Conservation (phyloP, 495 filamentous ascomycete genomes). For the Trichoderma orchidacearum region DNA sequence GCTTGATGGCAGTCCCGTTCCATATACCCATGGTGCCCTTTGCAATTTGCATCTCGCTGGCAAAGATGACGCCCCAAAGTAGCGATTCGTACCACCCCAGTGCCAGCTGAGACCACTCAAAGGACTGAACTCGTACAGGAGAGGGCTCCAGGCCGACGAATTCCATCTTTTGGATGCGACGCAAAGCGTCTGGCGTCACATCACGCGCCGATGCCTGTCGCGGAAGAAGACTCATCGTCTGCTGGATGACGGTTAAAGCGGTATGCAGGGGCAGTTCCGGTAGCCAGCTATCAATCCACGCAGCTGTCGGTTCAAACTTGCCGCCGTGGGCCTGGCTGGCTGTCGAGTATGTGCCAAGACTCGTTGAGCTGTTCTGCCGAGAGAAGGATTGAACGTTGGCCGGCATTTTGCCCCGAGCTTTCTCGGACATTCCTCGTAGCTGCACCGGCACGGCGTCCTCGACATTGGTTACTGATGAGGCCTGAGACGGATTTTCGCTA, state of each 20-base stretch:
- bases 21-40: constrained; percentile 89
- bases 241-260: constrained; percentile 64
- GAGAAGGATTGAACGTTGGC: constrained; percentile 73
- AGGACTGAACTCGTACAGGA: constrained; percentile 67
- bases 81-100: constrained; percentile 95
- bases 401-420: constrained; percentile 94
- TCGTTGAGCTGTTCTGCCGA: constrained; percentile 82
- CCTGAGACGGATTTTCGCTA: constrained; percentile 54
- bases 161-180: constrained; percentile 25
- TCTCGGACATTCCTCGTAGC: constrained; percentile 94
- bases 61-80: constrained; percentile 92
- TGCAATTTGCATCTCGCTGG: constrained; percentile 73
- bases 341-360: constrained; percentile 53
- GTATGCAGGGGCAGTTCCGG: constrained; percentile 86
- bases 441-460: constrained; percentile 83
- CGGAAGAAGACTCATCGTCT: constrained; percentile 35
- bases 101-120: constrained; percentile 87
- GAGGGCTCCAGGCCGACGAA: constrained; percentile 57
- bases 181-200: constrained; percentile 17
- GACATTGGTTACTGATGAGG: constrained; percentile 55
- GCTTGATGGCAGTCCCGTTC: constrained; percentile 77
- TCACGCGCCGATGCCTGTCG: constrained; percentile 24
- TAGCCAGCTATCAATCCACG: constrained; percentile 89
- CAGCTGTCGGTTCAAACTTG: constrained; percentile 62
- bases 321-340: constrained; percentile 33